Percentiles rank a stretch among this genome's conserved stretches.
Evolutionary conservation across 371 early-diverging fungal genomes (phyloP).

Genomic region (Amoeboaphelidium protococcarum): DNA sequence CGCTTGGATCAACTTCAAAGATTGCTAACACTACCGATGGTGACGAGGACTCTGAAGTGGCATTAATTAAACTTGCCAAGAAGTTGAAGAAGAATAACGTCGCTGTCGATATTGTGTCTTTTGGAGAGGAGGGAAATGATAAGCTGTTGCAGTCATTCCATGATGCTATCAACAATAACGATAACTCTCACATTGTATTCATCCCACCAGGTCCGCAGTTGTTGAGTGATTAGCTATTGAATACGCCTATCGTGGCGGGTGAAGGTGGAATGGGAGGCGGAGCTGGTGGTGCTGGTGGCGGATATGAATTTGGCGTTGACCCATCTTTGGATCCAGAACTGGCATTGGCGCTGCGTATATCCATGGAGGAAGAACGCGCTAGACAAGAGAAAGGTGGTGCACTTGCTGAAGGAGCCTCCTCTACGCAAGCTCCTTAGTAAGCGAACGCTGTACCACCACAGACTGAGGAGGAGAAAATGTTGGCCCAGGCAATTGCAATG

Average conservation of each 20-base stretch:
- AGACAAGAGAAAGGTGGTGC: conserved; percentile 70
- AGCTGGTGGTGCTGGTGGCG: conserved; percentile 22
- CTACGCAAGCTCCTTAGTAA: conserved; percentile 7
- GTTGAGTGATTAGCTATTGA: conserved; percentile 58
- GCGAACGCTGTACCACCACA: conserved; percentile 17
- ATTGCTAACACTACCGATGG: no score
- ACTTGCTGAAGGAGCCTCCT: conserved; percentile 15
- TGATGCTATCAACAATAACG: conserved; percentile 54
- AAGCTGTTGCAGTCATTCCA: conserved; percentile 71
- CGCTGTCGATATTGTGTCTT: conserved; percentile 79
- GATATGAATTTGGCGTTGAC: conserved; percentile 84
- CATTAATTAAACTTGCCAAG: conserved; percentile 60
- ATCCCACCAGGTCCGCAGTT: conserved; percentile 85
- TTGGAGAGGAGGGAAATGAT: conserved; percentile 86
- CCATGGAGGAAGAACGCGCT: conserved; percentile 83
- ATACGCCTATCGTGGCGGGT: conserved; percentile 57
- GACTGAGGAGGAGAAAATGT: conserved; percentile 22
- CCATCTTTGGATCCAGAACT: conserved; percentile 84
- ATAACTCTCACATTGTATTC: conserved; percentile 73
- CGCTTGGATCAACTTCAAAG: no score
- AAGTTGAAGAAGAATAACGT: conserved; percentile 92
- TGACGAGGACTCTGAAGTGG: conserved; percentile 47
- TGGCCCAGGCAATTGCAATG: conserved; percentile 30
- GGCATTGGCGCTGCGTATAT: conserved; percentile 80
- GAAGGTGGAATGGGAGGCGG: conserved; percentile 43